Evolutionary conservation across 352 stramenopile species (phyloP), one percentile per base, ranked within the genome.

Genomic region (Phytophthora vignae): DNA sequence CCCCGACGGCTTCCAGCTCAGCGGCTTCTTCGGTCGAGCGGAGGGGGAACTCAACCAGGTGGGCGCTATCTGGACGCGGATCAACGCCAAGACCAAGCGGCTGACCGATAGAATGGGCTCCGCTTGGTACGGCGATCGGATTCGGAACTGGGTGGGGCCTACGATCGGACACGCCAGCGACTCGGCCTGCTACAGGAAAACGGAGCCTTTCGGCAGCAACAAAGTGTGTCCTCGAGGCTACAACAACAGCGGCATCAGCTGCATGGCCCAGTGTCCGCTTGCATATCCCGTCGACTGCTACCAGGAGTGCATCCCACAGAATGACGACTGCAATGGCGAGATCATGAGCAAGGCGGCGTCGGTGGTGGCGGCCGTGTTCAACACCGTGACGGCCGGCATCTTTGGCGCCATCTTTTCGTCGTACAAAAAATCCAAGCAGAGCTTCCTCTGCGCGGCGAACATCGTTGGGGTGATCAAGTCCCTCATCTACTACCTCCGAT

Each of bases 231-330:
- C 73, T 11, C 40, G 69, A 49, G 73, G 73, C 1, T 80, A 80
- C 49, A 69, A n/a, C 17, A 31, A 38, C 7, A 58, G 77, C 12
- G 52, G 64, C 7, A 21, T 69, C 1, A 77, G 60, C 38, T 80
- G 73, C 46, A 49, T 77, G 7, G 69, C 76, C 27, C 68, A 88
- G 55, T 91, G 83, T 65, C 83, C 83, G 4, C 55, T 91, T 25
- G 73, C 87, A 49, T 91, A 91, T 60, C 84, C 84, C 0, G 84
- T 91, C 6, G 67, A 79, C 22, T 92, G 84, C 40, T 81, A 67
- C 44, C 77, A 79, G 67, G 81, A 92, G 63, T 92, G 84, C 42
- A 70, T 91, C 46, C 84, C 78, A 2, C 80, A 89, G 55, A 91
- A 87, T 60, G 73, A 80, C 49, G 56, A 80, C 40, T 80, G 73